Evolutionary conservation across 1,139 yeast species (phyloP).

Genomic region (Saccharomyces uvarum): DNA sequence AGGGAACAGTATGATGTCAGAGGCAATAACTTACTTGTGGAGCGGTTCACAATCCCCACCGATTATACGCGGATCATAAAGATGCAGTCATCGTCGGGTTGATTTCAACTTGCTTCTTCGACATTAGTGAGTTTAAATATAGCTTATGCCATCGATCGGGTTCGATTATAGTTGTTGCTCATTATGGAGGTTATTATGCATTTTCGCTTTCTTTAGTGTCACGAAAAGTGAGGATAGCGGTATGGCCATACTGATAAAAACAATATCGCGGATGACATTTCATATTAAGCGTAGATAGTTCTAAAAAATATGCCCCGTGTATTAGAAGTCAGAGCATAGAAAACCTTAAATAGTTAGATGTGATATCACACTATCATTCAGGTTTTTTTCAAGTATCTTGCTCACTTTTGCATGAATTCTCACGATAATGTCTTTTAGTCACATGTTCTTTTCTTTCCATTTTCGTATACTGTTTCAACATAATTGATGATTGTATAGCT

Average conservation of each 20-base stretch:
- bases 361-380: not conserved
- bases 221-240: not conserved
- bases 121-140: slow-evolving; percentile 3
- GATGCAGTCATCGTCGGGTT: slow-evolving; percentile 11
- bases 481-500: not conserved
- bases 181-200: not conserved
- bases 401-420: not conserved
- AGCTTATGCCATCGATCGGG: not conserved
- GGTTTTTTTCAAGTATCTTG: not conserved
- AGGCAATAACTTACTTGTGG: slow-evolving; percentile 36
- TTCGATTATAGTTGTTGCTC: not conserved
- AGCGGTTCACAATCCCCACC: slow-evolving; percentile 27
- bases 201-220: not conserved
- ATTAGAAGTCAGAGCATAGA: not conserved
- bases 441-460: not conserved
- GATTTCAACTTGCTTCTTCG: not conserved
- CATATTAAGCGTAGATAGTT: not conserved
- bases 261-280: not conserved
- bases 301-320: not conserved
- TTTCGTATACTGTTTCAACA: not conserved
- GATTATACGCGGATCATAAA: slow-evolving; percentile 28
- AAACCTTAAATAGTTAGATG: not conserved
- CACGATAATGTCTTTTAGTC: not conserved
- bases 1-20: slow-evolving; percentile 59
- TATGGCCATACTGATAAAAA: not conserved